A percentile compares a stretch with the other conserved stretches of the same genome.
Evolutionary conservation across 2,329 filamentous ascomycete species (phyloP).

Genomic region (Xylariaceae sp.): DNA sequence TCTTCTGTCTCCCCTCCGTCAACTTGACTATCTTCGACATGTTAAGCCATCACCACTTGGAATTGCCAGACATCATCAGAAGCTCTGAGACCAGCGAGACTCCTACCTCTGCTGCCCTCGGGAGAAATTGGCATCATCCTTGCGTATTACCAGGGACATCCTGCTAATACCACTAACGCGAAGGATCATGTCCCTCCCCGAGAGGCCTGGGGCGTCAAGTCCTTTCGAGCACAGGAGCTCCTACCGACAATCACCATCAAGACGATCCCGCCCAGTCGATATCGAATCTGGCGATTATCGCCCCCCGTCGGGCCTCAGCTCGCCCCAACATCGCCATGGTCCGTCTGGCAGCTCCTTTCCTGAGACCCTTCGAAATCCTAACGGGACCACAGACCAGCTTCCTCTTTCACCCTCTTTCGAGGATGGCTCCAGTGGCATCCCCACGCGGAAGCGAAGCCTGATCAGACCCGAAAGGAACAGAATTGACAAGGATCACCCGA

Average conservation of each 20-base stretch:
- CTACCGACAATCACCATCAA: slow-evolving; percentile 61
- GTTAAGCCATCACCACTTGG: no score
- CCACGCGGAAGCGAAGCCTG: slow-evolving; percentile 71
- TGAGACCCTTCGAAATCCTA: slow-evolving; percentile 49
- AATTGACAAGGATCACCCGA: slow-evolving; percentile 80
- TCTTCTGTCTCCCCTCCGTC: no score
- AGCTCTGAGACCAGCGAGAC: no score
- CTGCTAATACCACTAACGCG: no score
- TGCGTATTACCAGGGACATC: no score
- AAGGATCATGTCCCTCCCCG: slow-evolving; percentile 53
- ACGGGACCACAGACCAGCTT: slow-evolving; percentile 46
- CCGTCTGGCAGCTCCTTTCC: slow-evolving; percentile 51
- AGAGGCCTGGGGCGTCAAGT: slow-evolving; percentile 53
- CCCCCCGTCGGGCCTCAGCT: slow-evolving; percentile 30
- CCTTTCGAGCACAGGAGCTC: slow-evolving; percentile 54
- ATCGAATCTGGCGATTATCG: slow-evolving; percentile 57
- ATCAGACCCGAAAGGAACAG: slow-evolving; percentile 82
- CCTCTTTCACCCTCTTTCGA: slow-evolving; percentile 45
- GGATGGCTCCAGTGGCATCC: slow-evolving; percentile 21
- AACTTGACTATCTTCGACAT: no score
- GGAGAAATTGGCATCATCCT: no score
- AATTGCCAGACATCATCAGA: no score
- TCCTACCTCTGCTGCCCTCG: no score
- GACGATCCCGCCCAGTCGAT: slow-evolving; percentile 59
- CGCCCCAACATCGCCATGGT: slow-evolving; percentile 45